Percentiles rank a stretch among this genome's conserved stretches.
These are phyloP conservation scores for Tothia fuscella DNA, from an alignment of 2,329 filamentous ascomycete genomes.

Conservation along the genomic window DNA sequence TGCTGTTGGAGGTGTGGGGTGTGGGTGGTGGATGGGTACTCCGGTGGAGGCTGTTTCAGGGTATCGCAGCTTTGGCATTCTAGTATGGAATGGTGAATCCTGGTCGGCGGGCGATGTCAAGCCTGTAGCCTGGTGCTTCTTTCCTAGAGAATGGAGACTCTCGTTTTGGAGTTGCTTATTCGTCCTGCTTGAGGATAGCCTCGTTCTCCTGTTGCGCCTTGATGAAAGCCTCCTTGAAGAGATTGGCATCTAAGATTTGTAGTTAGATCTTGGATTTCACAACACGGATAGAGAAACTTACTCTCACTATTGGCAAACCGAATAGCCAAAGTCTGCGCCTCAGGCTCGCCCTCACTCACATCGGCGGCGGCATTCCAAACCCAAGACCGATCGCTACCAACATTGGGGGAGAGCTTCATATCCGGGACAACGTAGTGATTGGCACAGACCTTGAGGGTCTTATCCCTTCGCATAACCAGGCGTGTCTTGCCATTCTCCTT, in stretches of 20 bases:
- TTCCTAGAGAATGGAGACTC: too few relatives aligned
- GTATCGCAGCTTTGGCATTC: too few relatives aligned
- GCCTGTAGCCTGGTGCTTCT: too few relatives aligned
- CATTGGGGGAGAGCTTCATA: conserved; percentile 98
- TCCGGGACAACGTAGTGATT: conserved; percentile 99
- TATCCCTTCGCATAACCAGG: conserved; percentile 96
- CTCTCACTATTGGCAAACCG: conserved; percentile 96
- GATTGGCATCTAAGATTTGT: conserved; percentile 87
- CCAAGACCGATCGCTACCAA: conserved; percentile 96
- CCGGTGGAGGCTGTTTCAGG: too few relatives aligned
- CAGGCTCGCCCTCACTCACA: conserved; percentile 94
- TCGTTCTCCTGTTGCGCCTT: conserved; percentile 96
- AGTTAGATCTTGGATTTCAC: conserved; percentile 5
- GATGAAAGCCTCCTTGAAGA: conserved; percentile 95
- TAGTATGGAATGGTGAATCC: too few relatives aligned
- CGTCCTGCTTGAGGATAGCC: conserved; percentile 51
- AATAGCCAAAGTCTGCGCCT: conserved; percentile 91
- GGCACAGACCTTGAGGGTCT: conserved; percentile 99
- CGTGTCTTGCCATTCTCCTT: conserved; percentile 97
- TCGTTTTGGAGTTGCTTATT: too few relatives aligned
- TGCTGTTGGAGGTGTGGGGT: too few relatives aligned
- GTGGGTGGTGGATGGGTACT: too few relatives aligned
- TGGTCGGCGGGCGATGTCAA: too few relatives aligned
- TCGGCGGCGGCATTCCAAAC: conserved; percentile 98
- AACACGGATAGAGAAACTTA: conserved; percentile 38